These are phyloP conservation scores for Globisporangium canariense DNA, from an alignment of 352 stramenopile genomes.

Conservation along the genomic window DNA sequence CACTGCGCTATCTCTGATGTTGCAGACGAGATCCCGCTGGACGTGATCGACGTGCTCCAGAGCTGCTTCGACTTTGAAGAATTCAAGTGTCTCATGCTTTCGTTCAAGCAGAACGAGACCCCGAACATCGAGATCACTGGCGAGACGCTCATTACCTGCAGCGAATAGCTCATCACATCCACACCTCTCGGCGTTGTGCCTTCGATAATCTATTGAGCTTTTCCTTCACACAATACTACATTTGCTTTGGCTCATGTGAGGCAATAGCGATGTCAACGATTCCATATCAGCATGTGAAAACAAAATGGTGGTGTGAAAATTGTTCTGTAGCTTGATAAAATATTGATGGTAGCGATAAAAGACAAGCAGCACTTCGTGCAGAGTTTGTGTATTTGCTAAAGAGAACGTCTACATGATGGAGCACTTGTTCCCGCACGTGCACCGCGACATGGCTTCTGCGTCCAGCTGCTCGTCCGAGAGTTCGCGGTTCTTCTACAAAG, in stretches of 20 bases:
- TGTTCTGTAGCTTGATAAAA: not conserved
- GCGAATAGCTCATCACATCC: conserved; percentile 15
- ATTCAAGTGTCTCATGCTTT: conserved; percentile 86
- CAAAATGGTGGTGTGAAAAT: no score
- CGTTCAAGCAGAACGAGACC: conserved; percentile 81
- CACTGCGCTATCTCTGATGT: not conserved
- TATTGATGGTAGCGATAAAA: not conserved
- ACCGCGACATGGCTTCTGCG: conserved; percentile 62
- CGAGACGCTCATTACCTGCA: conserved; percentile 46
- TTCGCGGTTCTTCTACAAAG: conserved; percentile 12
- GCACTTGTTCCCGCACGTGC: conserved; percentile 52
- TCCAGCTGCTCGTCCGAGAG: conserved; percentile 43
- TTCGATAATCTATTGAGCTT: not conserved
- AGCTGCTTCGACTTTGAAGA: conserved; percentile 86
- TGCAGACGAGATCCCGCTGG: conserved; percentile 66
- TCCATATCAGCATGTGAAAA: no score
- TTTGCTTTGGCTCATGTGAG: not conserved
- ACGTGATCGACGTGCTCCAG: conserved; percentile 78
- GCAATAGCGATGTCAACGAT: no score
- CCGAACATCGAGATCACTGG: conserved; percentile 76
- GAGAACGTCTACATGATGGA: conserved; percentile 51
- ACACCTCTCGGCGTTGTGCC: not conserved
- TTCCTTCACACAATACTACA: not conserved
- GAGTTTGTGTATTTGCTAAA: not conserved
- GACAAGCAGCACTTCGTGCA: not conserved